Conservation (phyloP, 2,329 filamentous ascomycete genomes). For the Neurospora sp. region DNA sequence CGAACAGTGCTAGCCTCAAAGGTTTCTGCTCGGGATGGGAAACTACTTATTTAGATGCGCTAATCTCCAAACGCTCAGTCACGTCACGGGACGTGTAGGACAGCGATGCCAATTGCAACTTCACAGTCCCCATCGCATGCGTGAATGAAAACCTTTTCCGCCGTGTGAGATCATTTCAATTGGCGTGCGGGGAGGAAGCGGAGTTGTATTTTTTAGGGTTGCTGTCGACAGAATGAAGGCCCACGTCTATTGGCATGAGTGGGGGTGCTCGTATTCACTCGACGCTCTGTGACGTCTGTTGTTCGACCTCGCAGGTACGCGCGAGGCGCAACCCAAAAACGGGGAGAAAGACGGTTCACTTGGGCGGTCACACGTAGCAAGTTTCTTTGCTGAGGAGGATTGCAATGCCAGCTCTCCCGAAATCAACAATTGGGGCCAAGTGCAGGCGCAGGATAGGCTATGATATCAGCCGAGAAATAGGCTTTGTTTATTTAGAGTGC, state of each 20-base stretch:
- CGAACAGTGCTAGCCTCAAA: background rate
- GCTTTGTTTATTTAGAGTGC: background rate
- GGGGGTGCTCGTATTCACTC: conserved; percentile 2
- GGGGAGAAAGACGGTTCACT: background rate
- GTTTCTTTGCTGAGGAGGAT: background rate
- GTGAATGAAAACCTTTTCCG: background rate
- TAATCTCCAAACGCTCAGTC: background rate
- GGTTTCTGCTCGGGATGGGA: background rate
- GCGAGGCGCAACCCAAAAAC: background rate
- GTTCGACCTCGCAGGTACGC: conserved; percentile 5
- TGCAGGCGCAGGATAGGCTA: background rate
- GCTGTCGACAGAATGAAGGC: background rate
- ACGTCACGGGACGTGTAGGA: background rate
- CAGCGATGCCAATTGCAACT: background rate
- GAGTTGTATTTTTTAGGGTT: background rate
- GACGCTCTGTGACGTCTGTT: conserved; percentile 9
- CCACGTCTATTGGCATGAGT: conserved; percentile 2
- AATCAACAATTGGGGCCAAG: background rate
- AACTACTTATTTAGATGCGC: background rate
- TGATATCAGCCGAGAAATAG: background rate
- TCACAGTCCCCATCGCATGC: background rate
- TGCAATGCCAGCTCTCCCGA: background rate
- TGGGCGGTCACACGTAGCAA: background rate
- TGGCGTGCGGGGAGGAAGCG: background rate
- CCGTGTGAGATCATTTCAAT: background rate